Percentiles rank a stretch among this genome's conserved stretches.
Evolutionary conservation across 2,329 filamentous ascomycete species (phyloP).

Genomic region (Fusarium torulosum): DNA sequence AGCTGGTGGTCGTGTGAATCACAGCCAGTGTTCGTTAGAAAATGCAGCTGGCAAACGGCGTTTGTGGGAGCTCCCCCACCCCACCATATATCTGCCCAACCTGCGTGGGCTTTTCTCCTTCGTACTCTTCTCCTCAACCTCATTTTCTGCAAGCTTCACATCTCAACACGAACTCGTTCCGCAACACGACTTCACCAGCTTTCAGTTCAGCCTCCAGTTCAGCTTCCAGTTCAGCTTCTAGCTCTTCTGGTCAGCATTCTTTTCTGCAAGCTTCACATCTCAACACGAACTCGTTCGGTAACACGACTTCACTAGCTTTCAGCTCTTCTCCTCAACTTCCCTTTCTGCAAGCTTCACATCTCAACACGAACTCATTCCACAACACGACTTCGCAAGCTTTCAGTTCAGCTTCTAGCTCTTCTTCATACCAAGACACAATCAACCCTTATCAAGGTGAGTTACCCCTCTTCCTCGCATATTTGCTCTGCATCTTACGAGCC

Average conservation of each 20-base stretch:
- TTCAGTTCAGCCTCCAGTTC: neutral
- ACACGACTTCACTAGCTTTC: neutral
- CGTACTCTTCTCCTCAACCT: neutral
- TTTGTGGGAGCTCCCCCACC: neutral
- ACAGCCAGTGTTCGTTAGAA: slow-evolving; percentile 2
- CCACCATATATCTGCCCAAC: slow-evolving; percentile 10
- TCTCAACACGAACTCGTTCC: neutral
- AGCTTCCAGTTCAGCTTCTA: too few species aligned
- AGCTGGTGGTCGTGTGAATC: neutral
- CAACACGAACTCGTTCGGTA: neutral
- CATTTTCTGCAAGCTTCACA: neutral
- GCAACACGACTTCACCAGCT: neutral
- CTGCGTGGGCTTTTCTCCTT: neutral
- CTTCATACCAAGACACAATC: neutral
- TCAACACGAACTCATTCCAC: neutral
- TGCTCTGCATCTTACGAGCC: neutral
- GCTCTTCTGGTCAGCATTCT: neutral
- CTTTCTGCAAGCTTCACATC: too few species aligned
- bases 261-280: neutral
- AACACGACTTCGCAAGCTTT: neutral
- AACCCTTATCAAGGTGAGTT: neutral
- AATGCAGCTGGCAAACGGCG: neutral
- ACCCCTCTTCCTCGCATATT: neutral
- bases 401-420: neutral
- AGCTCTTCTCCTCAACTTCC: neutral